Evolutionary conservation across 192 early-diverging fungal species (phyloP), one percentile per base, ranked within the genome.

Genomic region (Mortierella claussenii): DNA sequence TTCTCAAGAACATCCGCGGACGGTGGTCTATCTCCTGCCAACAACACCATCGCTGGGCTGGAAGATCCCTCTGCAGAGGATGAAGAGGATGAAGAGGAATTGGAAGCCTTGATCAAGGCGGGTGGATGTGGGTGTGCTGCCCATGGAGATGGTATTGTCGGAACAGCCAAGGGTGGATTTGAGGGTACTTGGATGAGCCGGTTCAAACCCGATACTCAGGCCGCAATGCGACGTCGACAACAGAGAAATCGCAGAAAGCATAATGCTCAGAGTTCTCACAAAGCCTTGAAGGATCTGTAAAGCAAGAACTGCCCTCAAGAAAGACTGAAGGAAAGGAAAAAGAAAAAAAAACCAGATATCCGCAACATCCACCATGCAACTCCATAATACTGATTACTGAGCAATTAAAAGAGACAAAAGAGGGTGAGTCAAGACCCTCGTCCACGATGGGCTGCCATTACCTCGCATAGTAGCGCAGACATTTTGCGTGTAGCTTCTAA

Each of bases 121-220:
- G 73, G 73, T 1, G 73, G 73, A 10, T 76, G 73, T 56, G 73
- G 73, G 15, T 76, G 73, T 51, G 73, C 73, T 0, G 73, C 73
- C 6, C 73, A 67, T 56, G 65, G 65, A 1, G 73, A 76, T 44
- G 73, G 73, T 27, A 42, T 51, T 18, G 20, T 76, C 1, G 73
- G 73, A 1, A 76, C 73, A 1, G 42, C 47, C 12, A 65, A 58
- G 23, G 59, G 73, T 15, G 73, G 73, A 2, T 76, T 76, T 31
- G 73, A 76, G 6, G 64, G 64, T 2, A 76, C 73, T 8, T 76
- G 73, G 73, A 76, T 76, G 73, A 76, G 26, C 28, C 55, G 73
- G 1, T 76, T 76, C 54, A 58, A 51, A 0, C 65, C 73, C 30
- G 53, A 76, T 30, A 52, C 45, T 20, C 50, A 76, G 42, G 63